A percentile compares a stretch with the other conserved stretches of the same genome.
These are phyloP conservation scores for Kluyveromyces sp. DNA, from an alignment of 1,139 yeast genomes.

Conservation along the genomic window DNA sequence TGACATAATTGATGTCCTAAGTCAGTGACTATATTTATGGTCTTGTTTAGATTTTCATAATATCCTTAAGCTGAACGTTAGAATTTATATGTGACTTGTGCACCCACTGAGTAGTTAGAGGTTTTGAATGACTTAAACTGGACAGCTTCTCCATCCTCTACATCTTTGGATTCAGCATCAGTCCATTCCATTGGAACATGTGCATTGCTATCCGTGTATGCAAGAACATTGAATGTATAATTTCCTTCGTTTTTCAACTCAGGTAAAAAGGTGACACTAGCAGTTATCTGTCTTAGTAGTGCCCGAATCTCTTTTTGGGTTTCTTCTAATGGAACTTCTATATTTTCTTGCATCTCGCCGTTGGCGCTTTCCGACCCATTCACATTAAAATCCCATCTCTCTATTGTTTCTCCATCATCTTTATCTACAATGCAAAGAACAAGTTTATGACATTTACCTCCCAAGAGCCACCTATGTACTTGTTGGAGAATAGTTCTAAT, in stretches of 20 bases:
- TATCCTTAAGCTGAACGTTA: background rate
- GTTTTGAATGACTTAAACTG: constrained; percentile 66
- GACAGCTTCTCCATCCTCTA: constrained; percentile 53
- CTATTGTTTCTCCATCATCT: constrained; percentile 61
- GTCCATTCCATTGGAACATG: constrained; percentile 81
- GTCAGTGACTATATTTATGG: no score
- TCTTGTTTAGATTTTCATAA: no score
- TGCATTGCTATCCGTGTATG: constrained; percentile 69
- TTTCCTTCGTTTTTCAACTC: constrained; percentile 51
- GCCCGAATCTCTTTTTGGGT: constrained; percentile 76
- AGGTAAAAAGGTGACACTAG: constrained; percentile 81
- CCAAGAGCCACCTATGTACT: constrained; percentile 72
- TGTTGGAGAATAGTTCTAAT: constrained; percentile 65
- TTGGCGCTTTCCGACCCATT: constrained; percentile 25
- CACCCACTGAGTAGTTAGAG: constrained; percentile 61
- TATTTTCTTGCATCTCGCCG: constrained; percentile 6
- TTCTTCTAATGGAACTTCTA: constrained; percentile 28
- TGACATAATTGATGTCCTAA: no score
- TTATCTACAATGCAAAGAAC: constrained; percentile 67
- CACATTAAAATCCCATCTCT: constrained; percentile 79
- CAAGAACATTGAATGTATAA: constrained; percentile 80
- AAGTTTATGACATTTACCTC: constrained; percentile 60
- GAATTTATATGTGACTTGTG: constrained; percentile 62
- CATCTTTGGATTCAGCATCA: constrained; percentile 60
- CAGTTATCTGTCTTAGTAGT: constrained; percentile 80